Conservation (phyloP, 2,329 filamentous ascomycete species). For the Pseudopyricularia cyperi region DNA sequence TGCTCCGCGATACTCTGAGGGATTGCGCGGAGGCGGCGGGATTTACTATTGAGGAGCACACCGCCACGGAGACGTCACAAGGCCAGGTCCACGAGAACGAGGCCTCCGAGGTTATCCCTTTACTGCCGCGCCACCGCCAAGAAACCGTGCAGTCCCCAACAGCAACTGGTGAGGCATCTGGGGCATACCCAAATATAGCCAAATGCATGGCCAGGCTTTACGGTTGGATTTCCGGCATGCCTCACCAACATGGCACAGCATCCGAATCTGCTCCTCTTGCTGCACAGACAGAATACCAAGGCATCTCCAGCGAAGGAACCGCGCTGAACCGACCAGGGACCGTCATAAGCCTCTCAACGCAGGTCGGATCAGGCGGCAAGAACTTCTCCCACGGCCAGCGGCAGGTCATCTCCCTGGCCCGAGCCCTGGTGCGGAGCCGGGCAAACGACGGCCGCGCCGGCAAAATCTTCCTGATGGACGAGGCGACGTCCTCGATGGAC, state of each 20-base stretch:
- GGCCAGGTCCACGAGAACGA: slow-evolving; percentile 1
- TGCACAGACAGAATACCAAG: background rate
- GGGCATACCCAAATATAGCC: background rate
- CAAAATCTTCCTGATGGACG: slow-evolving; percentile 43
- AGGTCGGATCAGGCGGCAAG: slow-evolving; percentile 37
- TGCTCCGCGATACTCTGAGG: slow-evolving; percentile 45
- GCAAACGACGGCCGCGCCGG: slow-evolving; percentile 17
- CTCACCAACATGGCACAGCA: background rate
- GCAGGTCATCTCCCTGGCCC: slow-evolving; percentile 43
- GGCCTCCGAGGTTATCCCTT: slow-evolving; percentile 5
- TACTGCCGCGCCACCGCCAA: slow-evolving; percentile 3
- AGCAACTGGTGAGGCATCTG: background rate
- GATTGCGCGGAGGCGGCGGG: slow-evolving; percentile 45
- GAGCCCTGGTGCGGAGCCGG: slow-evolving; percentile 33
- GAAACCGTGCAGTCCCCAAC: background rate
- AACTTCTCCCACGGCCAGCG: slow-evolving; percentile 46
- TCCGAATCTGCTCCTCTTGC: too few species aligned
- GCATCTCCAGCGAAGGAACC: background rate
- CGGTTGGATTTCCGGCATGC: background rate
- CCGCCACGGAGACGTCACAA: background rate
- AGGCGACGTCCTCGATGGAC: slow-evolving; percentile 47
- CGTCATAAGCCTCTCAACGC: slow-evolving; percentile 25
- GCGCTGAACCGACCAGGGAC: background rate
- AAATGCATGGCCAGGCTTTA: background rate
- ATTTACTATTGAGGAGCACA: background rate